phyloP scores from a whole-genome alignment of 345 rosid species.

The Sisymbrium altissimum region DNA sequence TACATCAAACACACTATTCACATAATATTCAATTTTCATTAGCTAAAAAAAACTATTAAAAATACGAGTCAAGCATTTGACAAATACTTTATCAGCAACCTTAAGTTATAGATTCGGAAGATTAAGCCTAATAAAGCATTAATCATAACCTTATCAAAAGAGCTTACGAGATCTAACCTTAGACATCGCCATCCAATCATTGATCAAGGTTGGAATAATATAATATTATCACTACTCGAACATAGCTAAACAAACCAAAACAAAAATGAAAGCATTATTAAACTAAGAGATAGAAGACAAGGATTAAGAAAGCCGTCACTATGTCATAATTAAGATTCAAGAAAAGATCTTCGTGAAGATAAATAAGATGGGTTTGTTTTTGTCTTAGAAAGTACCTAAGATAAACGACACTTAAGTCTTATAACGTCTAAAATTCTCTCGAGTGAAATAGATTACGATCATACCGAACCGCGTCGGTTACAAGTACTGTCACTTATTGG shows the following conservation, averaged over 20 bases:
- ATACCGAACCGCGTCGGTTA: not conserved
- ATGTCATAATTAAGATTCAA: not conserved
- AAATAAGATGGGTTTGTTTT: not conserved
- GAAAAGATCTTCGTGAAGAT: not conserved
- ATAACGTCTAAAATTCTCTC: not conserved
- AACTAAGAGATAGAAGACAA: not conserved
- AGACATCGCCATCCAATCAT: not conserved
- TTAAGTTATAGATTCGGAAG: not conserved
- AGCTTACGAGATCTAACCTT: not conserved
- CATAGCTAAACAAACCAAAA: not conserved
- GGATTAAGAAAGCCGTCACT: not conserved
- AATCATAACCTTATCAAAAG: not conserved
- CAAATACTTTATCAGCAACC: not conserved
- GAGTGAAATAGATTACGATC: not conserved
- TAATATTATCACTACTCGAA: not conserved
- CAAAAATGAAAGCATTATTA: not conserved
- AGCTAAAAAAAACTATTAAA: not conserved
- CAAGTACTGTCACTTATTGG: not conserved
- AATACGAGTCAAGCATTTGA: not conserved
- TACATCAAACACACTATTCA: not conserved
- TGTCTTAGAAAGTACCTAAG: not conserved
- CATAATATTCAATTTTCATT: not conserved
- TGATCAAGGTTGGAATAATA: not conserved
- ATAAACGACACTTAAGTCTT: not conserved
- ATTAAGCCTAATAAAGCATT: not conserved